Conservation (phyloP, 108 stramenopile species). For the Stephanodiscus triporus region DNA sequence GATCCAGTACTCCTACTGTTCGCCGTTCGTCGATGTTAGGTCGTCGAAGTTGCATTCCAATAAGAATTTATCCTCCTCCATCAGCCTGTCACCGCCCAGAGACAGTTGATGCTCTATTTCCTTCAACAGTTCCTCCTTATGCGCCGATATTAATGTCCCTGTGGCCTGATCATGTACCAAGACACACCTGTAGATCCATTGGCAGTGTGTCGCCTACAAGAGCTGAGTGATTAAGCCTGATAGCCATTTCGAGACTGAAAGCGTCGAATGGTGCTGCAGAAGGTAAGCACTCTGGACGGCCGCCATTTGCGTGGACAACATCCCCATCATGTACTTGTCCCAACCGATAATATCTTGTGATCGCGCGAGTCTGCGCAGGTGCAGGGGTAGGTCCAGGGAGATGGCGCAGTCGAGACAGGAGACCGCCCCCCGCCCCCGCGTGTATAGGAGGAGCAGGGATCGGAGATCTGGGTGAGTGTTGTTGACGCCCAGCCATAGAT, state of each 20-base stretch:
- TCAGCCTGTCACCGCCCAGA: not conserved
- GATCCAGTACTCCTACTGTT: not conserved
- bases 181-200: not conserved
- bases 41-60: not conserved
- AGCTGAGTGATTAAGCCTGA: not conserved
- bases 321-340: no score
- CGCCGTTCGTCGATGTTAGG: not conserved
- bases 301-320: no score
- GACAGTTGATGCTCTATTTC: not conserved
- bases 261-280: no score
- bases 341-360: no score
- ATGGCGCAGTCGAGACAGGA: no score
- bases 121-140: not conserved
- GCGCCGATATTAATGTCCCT: not conserved
- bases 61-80: not conserved
- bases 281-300: no score
- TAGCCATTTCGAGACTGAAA: not conserved
- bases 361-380: no score
- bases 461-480: no score
- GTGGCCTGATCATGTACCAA: not conserved
- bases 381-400: no score
- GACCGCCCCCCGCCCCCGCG: no score
- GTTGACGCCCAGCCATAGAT: no score
- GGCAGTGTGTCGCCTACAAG: not conserved
- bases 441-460: no score